These are phyloP conservation scores for Adansonia digitata DNA, from an alignment of 345 rosid species.

Conservation along the genomic window DNA sequence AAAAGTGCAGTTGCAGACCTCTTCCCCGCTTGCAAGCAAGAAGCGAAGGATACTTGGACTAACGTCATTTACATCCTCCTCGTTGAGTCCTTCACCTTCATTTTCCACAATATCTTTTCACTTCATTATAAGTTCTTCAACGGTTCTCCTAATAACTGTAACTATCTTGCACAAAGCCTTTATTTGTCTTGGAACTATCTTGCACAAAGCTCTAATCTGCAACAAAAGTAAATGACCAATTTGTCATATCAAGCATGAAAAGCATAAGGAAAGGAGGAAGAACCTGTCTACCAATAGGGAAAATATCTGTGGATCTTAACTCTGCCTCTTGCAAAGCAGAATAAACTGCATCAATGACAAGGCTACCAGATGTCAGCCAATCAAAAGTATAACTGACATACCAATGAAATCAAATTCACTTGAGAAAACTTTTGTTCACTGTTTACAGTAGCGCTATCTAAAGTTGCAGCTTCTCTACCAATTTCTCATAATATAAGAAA, in stretches of 20 bases:
- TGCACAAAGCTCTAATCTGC: conserved; percentile 65
- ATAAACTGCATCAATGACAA: conserved; percentile 87
- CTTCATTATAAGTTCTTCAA: conserved; percentile 73
- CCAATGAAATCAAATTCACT: conserved; percentile 86
- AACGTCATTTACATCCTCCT: conserved; percentile 84
- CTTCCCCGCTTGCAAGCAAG: conserved; percentile 94
- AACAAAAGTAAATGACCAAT: conserved; percentile 1
- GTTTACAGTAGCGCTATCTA: conserved; percentile 70
- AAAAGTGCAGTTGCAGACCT: conserved; percentile 37
- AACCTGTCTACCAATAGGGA: conserved; percentile 93
- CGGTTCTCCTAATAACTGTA: conserved; percentile 55
- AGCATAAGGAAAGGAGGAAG: conserved; percentile 3
- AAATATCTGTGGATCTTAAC: conserved; percentile 80
- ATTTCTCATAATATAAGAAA: too few relatives aligned
- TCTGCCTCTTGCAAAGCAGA: conserved; percentile 93
- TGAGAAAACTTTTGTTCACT: conserved; percentile 93
- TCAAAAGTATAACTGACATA: conserved; percentile 74
- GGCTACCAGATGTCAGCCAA: conserved; percentile 68
- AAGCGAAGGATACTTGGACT: conserved; percentile 96
- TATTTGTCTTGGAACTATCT: conserved; percentile 84
- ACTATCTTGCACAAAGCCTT: conserved; percentile 91
- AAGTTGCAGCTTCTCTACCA: conserved; percentile 76
- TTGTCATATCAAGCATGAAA: conserved; percentile 1
- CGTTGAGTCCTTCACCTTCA: conserved; percentile 79
- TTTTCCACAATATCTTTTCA: conserved; percentile 88